Base-by-base conservation (phyloP, 2,329 filamentous ascomycete genomes). In the Waltergamsia citrina region DNA sequence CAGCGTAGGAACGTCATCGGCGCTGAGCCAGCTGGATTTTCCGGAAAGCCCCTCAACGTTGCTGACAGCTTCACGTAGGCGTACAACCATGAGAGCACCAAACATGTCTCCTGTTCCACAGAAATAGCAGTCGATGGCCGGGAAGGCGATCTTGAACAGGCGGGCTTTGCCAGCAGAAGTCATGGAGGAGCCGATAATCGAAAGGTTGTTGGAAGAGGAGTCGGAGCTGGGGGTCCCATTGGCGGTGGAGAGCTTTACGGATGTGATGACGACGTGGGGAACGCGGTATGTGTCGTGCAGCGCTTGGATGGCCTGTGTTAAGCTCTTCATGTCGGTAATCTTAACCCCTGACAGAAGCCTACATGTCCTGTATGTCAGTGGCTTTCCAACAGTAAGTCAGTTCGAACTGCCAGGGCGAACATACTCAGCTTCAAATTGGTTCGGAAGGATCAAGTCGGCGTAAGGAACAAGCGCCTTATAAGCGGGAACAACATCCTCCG, bases 61-160 rank as follows among this genome's bases (percentile, higher is more conserved):
- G 34, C 64, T 58, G 2, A 85, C 81, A 18, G 85, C 87, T 63
- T 96, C 85, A 38, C 90, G 80, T 50, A 98, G 77, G 20, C 90
- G 78, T 26, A 85, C 85, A 2, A 94, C 78, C 52, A 86, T 87
- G 29, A 98, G 69, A 7, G 90, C 90, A 20, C 87, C 90, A 52
- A 98, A 96, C 90, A 98, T 95, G 63, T 98, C 92, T 30, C 92
- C 92, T 0, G 93, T 96, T 26, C 92, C 92, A 47, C 83, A 87
- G 60, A 96, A 98, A 67, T 92, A 94, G 60, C 87, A 85, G 52
- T 94, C 84, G 39, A 95, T 79, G 19, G 81, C 75, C 0, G 90
- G 87, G 37, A 95, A 85, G 36, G 83, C 77, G 49, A 96, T 80
- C 49, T 81, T 79, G 67, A 96, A 98, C 34, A 90, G 71, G n/a